Evolutionary conservation across 768 basidiomycete species (phyloP), one percentile per base, ranked within the genome.

Genomic region (Serendipita indica): DNA sequence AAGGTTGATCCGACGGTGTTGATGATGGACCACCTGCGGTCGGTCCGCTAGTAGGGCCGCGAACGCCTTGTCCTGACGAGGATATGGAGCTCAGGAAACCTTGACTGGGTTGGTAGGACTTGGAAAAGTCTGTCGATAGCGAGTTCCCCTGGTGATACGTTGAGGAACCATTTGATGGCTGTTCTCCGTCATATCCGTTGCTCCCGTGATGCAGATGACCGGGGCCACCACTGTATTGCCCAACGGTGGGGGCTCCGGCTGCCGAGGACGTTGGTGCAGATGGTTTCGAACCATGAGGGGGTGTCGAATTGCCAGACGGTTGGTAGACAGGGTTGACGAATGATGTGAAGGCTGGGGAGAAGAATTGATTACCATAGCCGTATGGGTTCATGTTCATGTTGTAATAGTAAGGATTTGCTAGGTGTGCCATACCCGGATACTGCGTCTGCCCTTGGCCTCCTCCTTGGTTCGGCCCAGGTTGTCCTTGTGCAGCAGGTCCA

Each of bases 361-460:
- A 54, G n/a, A 54, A 54, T 28, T 27, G 32, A 30, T 54, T 54
- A 16, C 25, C 49, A 30, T 54, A 54, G 32, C 25, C 30, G 32
- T 54, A 54, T n/a, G 49, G 49, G 25, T 33, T 54, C 49, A 54
- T 54, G 35, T 37, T 37, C 35, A 37, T 37, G 32, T 54, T 54
- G 25, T 54, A 54, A 18, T 54, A 54, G 49, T 25, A 54, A 6
- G 41, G 41, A 30, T 54, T 54, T 18, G 25, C 30, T 7, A 54
- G 22, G 49, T 54, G 49, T 27, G 25, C 30, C 49, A 54, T 54
- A 16, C 30, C 30, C 22, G 49, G 49, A 54, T 54, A 54, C 30
- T 54, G 49, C n/a, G 22, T 28, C 32, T 54, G 49, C n/a, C 49
- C 49, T 27, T 54, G 49, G 49, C 20, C 25, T n/a, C 49, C 49